Evolutionary conservation across 352 stramenopile species (phyloP).

Genomic region (Pythium pyrilobum): DNA sequence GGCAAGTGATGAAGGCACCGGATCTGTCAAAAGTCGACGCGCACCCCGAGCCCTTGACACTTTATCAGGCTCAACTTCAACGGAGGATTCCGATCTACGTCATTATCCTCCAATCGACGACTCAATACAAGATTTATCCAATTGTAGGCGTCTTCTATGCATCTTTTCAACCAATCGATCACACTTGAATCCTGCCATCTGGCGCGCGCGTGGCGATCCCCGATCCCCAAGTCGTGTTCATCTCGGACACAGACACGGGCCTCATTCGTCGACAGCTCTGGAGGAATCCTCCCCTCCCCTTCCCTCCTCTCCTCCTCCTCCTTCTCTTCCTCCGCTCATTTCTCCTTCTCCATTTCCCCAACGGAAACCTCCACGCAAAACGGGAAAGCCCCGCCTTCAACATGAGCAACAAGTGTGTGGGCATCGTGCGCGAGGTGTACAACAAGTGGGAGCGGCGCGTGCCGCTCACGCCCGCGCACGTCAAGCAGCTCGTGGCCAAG

Average conservation of each 20-base stretch:
- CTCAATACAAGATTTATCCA: too few species aligned
- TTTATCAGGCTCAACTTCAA: conserved; percentile 15
- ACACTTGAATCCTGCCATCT: neutral
- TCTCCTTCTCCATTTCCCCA: neutral
- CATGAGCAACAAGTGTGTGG: conserved; percentile 56
- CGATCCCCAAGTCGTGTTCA: neutral
- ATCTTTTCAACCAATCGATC: neutral
- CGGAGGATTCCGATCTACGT: neutral
- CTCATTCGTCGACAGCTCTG: conserved; percentile 16
- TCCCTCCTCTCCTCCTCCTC: neutral
- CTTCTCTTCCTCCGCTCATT: neutral
- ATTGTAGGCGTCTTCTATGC: too few species aligned
- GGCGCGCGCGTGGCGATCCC: conserved; percentile 1
- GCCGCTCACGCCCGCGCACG: conserved; percentile 88
- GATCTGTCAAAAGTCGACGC: too few species aligned
- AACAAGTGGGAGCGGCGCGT: conserved; percentile 95
- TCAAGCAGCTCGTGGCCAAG: conserved; percentile 70
- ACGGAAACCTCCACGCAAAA: neutral
- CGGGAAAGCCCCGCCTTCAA: neutral
- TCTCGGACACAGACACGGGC: neutral
- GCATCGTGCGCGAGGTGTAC: conserved; percentile 93
- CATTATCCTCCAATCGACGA: neutral
- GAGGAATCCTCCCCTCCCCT: neutral
- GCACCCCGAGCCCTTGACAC: neutral
- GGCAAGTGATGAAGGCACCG: too few species aligned